Conservation (phyloP, 805 yeast species). For the Yamadazyma phyllophila region DNA sequence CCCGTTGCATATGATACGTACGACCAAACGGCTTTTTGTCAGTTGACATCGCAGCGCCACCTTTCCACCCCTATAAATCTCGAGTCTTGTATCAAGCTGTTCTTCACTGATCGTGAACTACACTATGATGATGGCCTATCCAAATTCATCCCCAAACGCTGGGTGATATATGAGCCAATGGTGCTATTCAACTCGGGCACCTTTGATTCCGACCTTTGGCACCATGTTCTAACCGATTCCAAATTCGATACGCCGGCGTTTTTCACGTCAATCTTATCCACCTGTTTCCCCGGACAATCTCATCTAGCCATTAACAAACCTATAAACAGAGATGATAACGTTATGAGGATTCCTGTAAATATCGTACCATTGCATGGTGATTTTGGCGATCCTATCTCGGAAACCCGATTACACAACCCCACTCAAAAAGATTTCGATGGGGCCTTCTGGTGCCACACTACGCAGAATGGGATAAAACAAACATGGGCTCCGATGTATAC, state of each 20-base stretch:
- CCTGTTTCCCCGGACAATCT: slow-evolving; percentile 29
- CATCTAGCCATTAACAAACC: slow-evolving; percentile 76
- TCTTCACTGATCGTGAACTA: not conserved
- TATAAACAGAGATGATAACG: slow-evolving; percentile 54
- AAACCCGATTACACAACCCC: slow-evolving; percentile 34
- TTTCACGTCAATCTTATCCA: slow-evolving; percentile 13
- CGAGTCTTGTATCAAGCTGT: not conserved
- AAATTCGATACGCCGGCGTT: slow-evolving; percentile 12
- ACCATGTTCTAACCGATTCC: not conserved
- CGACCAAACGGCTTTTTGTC: not conserved
- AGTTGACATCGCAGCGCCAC: not conserved
- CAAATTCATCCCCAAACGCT: slow-evolving; percentile 47
- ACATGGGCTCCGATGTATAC: slow-evolving; percentile 83
- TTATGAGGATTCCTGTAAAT: slow-evolving; percentile 63
- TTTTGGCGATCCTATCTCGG: slow-evolving; percentile 59
- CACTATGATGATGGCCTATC: not conserved
- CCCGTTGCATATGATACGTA: slow-evolving; percentile 2
- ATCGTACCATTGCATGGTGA: slow-evolving; percentile 62
- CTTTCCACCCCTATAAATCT: not conserved
- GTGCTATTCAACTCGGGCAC: slow-evolving; percentile 53
- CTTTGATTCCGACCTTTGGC: slow-evolving; percentile 42
- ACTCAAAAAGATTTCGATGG: slow-evolving; percentile 38
- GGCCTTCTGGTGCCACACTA: slow-evolving; percentile 70
- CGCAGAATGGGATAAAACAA: slow-evolving; percentile 75
- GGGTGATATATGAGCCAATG: slow-evolving; percentile 67